Conservation (phyloP, 371 early-diverging fungal species). For the Apophysomyces trapeziformis region DNA sequence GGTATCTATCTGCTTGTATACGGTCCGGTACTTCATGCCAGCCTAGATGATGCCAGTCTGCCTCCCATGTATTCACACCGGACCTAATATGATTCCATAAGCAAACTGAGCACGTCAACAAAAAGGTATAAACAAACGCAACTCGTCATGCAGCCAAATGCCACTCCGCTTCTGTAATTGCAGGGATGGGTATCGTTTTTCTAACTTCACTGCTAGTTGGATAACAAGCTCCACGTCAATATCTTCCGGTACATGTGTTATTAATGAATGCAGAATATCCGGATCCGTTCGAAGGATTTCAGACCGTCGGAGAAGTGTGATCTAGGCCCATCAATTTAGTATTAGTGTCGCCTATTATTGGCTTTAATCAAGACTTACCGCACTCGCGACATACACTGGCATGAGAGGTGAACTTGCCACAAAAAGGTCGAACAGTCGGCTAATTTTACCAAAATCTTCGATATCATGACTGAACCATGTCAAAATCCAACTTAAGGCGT, state of each 20-base stretch:
- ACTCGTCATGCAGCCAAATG: constrained; percentile 60
- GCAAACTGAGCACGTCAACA: constrained; percentile 4
- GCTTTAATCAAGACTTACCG: constrained; percentile 35
- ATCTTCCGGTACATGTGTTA: constrained; percentile 64
- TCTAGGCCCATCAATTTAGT: constrained; percentile 22
- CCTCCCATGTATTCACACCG: constrained; percentile 43
- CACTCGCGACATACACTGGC: constrained; percentile 76
- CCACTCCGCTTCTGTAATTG: constrained; percentile 59
- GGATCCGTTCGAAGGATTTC: constrained; percentile 61
- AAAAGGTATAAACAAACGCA: constrained; percentile 16
- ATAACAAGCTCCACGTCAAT: constrained; percentile 56
- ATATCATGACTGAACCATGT: constrained; percentile 91
- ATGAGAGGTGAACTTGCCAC: constrained; percentile 75
- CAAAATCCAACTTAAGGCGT: constrained; percentile 83
- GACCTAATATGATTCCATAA: constrained; percentile 27
- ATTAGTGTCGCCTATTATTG: background rate
- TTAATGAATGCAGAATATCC: constrained; percentile 62
- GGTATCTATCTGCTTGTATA: constrained; percentile 39
- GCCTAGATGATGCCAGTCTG: constrained; percentile 36
- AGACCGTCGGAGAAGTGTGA: constrained; percentile 55
- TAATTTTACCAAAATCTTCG: constrained; percentile 56
- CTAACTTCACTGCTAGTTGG: constrained; percentile 48
- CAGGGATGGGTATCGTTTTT: constrained; percentile 48
- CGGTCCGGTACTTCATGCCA: constrained; percentile 50
- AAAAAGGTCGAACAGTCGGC: constrained; percentile 80